phyloP scores from a whole-genome alignment of 768 basidiomycete genomes.

The Suillus americanus region DNA sequence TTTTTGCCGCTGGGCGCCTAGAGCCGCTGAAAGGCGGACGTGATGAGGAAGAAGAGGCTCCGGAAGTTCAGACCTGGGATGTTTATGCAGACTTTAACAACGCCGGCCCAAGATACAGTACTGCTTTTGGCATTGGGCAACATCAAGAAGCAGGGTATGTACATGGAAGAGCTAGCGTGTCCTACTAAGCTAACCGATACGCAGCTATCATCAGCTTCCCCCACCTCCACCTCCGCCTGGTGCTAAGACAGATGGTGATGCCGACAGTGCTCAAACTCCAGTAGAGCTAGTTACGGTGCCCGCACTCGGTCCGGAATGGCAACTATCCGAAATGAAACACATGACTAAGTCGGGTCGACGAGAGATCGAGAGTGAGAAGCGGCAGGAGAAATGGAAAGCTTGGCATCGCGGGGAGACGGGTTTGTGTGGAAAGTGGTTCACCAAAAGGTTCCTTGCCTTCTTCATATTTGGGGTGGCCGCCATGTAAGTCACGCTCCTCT shows the following conservation, averaged over 20 bases:
- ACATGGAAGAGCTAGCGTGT: not conserved
- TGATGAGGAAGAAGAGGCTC: slow-evolving; percentile 61
- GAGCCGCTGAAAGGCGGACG: slow-evolving; percentile 79
- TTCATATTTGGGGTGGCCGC: slow-evolving; percentile 60
- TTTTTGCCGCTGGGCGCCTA: slow-evolving; percentile 64
- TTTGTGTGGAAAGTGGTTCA: slow-evolving; percentile 78
- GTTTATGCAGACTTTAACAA: slow-evolving; percentile 92
- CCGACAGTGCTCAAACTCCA: slow-evolving; percentile 37
- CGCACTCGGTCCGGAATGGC: slow-evolving; percentile 90
- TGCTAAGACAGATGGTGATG: slow-evolving; percentile 40
- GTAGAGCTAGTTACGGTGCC: slow-evolving; percentile 94
- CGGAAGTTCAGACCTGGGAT: slow-evolving; percentile 60
- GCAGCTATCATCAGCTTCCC: slow-evolving; percentile 47
- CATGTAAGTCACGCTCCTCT: slow-evolving; percentile 39
- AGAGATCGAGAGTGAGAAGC: slow-evolving; percentile 56
- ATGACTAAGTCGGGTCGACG: slow-evolving; percentile 73
- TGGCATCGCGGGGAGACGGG: slow-evolving; percentile 83
- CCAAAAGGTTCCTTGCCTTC: slow-evolving; percentile 70
- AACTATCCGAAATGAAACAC: slow-evolving; percentile 68
- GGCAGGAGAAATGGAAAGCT: slow-evolving; percentile 61
- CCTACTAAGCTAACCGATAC: not conserved
- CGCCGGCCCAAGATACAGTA: slow-evolving; percentile 73
- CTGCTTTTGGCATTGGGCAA: slow-evolving; percentile 48
- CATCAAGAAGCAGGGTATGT: slow-evolving; percentile 49
- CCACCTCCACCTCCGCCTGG: slow-evolving; percentile 22